Base-by-base conservation (phyloP, 345 rosid species). In the Melastoma malabathricum region DNA sequence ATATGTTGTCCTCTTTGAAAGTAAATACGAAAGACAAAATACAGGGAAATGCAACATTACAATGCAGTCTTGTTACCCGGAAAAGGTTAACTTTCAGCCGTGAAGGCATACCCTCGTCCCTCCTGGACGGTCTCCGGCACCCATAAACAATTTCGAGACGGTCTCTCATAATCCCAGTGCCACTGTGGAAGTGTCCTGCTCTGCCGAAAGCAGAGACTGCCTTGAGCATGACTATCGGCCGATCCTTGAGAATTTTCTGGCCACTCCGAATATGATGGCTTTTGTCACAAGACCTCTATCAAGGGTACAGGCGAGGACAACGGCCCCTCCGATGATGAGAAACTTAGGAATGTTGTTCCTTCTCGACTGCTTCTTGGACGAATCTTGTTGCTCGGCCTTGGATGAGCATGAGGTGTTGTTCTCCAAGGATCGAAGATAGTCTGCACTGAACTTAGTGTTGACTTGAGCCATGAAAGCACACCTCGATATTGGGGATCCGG, bases 261-360 rank as follows among this genome's bases (percentile, higher is more conserved):
- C 96, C 48, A 83, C 94, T 54, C 98, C 98, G 18, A 87, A 81
- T 54, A 92, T 77, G 23, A 82, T 74, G 0, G 96, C 98, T 73
- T 82, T 92, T 5, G 98, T 82, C 64, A 87, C 66, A 52, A 92
- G 78, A 15, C 98, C 98, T 44, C 79, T 74, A 70, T 92, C 98
- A 14, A 92, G 71, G 19, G 72, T 66, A 68, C 89, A 87, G 4
- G 98, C 96, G 16, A 92, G 73, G 48, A 75, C 84, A 39, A 92
- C 56, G 14, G 93, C 98, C 55, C 96, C 98, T 22, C 95, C 96
- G 15, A 84, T 64, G 18, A 86, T 61, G 20, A 87, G 59, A 46
- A 87, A 63, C 79, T 56, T 92, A 3, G 89, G 85, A 34, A 89
- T 68, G 68, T 60, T 79, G 50, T 71, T 67, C 22, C 75, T 12